phyloP scores from a whole-genome alignment of 108 stramenopile genomes.

The Nitzschia palea region DNA sequence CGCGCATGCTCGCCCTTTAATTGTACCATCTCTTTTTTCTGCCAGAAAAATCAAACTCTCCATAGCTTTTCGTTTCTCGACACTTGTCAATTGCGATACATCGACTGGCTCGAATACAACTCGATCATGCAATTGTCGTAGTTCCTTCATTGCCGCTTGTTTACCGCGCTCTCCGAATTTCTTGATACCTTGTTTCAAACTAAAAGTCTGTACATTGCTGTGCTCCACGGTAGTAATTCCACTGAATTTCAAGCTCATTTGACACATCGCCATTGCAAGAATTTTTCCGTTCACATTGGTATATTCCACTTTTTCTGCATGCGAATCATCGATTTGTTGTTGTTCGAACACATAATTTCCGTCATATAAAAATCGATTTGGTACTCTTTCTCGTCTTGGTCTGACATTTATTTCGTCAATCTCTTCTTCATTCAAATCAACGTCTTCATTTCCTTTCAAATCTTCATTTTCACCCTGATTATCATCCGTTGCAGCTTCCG shows the following conservation, averaged over 20 bases:
- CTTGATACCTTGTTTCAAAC: slow-evolving; percentile 4
- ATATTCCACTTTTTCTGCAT: slow-evolving; percentile 5
- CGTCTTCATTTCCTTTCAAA: background rate
- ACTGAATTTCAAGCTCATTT: background rate
- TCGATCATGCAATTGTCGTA: slow-evolving; percentile 39
- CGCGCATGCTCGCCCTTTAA: slow-evolving; percentile 34
- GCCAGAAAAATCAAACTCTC: slow-evolving; percentile 36
- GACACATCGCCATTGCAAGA: background rate
- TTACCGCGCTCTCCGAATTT: slow-evolving; percentile 16
- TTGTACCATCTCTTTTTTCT: slow-evolving; percentile 32
- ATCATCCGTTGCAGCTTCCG: slow-evolving; percentile 1
- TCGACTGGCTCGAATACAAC: slow-evolving; percentile 28
- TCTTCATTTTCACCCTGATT: background rate
- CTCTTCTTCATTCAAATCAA: background rate
- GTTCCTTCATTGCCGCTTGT: slow-evolving; percentile 30
- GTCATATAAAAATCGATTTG: background rate
- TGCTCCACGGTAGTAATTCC: background rate
- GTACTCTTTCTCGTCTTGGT: background rate
- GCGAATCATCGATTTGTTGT: background rate
- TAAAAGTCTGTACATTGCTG: background rate
- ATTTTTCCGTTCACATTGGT: background rate
- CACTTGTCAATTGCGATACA: slow-evolving; percentile 1
- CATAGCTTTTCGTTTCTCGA: slow-evolving; percentile 14
- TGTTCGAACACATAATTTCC: background rate
- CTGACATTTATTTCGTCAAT: background rate